Base-by-base conservation (phyloP, 176 grass and related monocot species). In the Themeda triandra region DNA sequence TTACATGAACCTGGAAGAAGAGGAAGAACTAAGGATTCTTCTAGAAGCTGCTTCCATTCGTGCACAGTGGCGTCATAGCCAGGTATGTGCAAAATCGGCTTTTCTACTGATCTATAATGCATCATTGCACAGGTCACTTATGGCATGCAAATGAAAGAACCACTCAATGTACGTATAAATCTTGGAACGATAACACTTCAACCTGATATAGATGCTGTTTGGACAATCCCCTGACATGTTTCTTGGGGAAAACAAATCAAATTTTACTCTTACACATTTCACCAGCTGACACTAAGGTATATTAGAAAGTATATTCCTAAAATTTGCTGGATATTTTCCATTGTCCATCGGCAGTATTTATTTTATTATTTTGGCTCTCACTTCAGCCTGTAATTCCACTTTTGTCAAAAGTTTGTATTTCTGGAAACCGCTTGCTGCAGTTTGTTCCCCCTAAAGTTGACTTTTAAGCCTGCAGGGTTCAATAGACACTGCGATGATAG, bases 1-100 rank as follows among this genome's bases (percentile, higher is more conserved):
- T 58, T 94, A 98, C 84, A 83, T 95, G 82, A 98, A 94, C 44
- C 80, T 95, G 62, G 93, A 98, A 91, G 93, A 98, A 82, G 96
- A 98, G 83, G 80, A 86, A 76, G 96, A 95, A 78, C 73, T 98
- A 63, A 86, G 89, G 77, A 86, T 98, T 92, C 89, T 98, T 82
- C 91, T 88, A 83, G 89, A 98, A 83, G 93, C 93, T 73, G 91
- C 96, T 77, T 85, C 83, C 3, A 73, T 92, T 62, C 89, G 93
- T 70, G 89, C 79, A 82, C 86, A 84, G 42, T 95, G 93, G 96
- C 96, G 96, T 69, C 70, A 31, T 66, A 71, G 86, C n/a, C 89
- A 91, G 81, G 92, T 84, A 78, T 54, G 51, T 84, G 33, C 32
- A 40, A 62, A 63, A 36, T 39, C 6, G 5, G 21, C 40, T 86